Conservation (phyloP, 129 eudicot species). For the Daucus carota region DH1_v3.0 NC_030381.2:29298501-29299000, state of each 20-base stretch:
- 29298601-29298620: too few relatives aligned
- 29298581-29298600: too few relatives aligned
- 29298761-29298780: not conserved
- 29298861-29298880: not conserved
- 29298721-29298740: not conserved
- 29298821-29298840: not conserved
- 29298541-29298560: too few relatives aligned
- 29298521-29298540: too few relatives aligned
- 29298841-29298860: not conserved
- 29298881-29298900: slow-evolving; percentile 4
- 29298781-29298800: not conserved
- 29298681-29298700: not conserved
- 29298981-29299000: slow-evolving; percentile 14
- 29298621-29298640: too few relatives aligned
- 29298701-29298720: not conserved
- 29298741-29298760: not conserved
- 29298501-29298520: too few relatives aligned
- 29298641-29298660: not conserved
- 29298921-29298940: slow-evolving; percentile 14
- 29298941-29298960: slow-evolving; percentile 8
- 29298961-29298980: slow-evolving; percentile 16
- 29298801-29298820: too few relatives aligned
- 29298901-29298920: slow-evolving; percentile 11
- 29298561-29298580: too few relatives aligned
- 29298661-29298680: not conserved